phyloP scores from a whole-genome alignment of 1,139 yeast species.

The Yamadazyma epiphylla region DNA sequence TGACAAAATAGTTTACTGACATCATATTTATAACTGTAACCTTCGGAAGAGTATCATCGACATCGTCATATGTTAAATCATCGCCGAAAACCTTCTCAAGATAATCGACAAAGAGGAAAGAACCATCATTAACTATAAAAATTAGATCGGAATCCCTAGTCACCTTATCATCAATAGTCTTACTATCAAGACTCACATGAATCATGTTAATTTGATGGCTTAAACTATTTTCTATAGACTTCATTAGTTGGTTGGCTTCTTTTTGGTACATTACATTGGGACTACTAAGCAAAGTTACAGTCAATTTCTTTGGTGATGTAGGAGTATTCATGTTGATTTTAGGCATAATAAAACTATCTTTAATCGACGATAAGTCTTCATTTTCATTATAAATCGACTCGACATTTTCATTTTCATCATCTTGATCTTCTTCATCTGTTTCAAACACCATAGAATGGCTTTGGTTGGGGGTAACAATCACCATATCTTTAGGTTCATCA shows the following conservation, averaged over 20 bases:
- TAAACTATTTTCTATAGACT: slow-evolving; percentile 9
- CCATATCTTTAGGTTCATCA: slow-evolving; percentile 16
- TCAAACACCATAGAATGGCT: slow-evolving; percentile 33
- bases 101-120: slow-evolving; percentile 24
- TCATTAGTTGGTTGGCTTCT: slow-evolving; percentile 21
- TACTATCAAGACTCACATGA: slow-evolving; percentile 15
- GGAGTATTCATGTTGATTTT: slow-evolving; percentile 6
- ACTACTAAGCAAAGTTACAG: slow-evolving; percentile 17
- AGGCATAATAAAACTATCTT: slow-evolving; percentile 38
- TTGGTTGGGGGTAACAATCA: slow-evolving; percentile 6
- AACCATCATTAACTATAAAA: slow-evolving; percentile 41
- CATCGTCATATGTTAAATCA: slow-evolving; percentile 1
- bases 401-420: slow-evolving; percentile 15
- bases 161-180: slow-evolving; percentile 5
- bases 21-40: slow-evolving; percentile 38
- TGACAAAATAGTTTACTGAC: slow-evolving; percentile 38
- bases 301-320: slow-evolving; percentile 2
- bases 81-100: slow-evolving; percentile 12
- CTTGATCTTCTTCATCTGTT: slow-evolving; percentile 40
- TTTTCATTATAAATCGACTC: slow-evolving; percentile 8
- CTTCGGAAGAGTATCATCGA: slow-evolving; percentile 17
- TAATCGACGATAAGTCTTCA: slow-evolving; percentile 5
- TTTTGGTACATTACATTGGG: slow-evolving; percentile 10
- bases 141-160: slow-evolving; percentile 24
- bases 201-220: slow-evolving; percentile 12